phyloP scores from a whole-genome alignment of 805 yeast species.

The Sugiyamaella mastotermitis region DNA sequence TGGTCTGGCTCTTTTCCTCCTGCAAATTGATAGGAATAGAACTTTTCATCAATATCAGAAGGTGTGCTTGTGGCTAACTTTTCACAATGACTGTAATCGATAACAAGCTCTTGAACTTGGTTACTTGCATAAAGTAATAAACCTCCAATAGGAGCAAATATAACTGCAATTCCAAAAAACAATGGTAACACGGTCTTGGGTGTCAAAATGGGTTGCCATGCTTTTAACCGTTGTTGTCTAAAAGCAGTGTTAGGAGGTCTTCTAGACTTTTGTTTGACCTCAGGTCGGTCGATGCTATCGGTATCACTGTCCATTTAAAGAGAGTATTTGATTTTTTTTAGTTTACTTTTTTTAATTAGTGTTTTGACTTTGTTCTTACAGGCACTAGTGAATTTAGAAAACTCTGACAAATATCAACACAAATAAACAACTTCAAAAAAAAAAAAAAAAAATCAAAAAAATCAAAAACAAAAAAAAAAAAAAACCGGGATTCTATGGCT shows the following conservation, averaged over 20 bases:
- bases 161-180: slow-evolving; percentile 61
- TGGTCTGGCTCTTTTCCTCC: slow-evolving; percentile 31
- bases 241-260: slow-evolving; percentile 41
- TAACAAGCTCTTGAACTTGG: slow-evolving; percentile 64
- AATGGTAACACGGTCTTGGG: slow-evolving; percentile 89
- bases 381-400: no score
- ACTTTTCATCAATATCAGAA: slow-evolving; percentile 51
- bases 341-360: no score
- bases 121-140: slow-evolving; percentile 74
- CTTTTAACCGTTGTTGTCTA: slow-evolving; percentile 53
- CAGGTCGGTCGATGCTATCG: slow-evolving; percentile 26
- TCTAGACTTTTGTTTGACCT: slow-evolving; percentile 33
- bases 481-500: no score
- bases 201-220: slow-evolving; percentile 84
- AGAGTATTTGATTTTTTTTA: no score
- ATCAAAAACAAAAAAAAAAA: no score
- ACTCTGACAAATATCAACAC: no score
- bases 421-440: no score
- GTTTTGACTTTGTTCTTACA: no score
- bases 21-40: slow-evolving; percentile 49
- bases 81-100: slow-evolving; percentile 73
- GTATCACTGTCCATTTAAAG: slow-evolving; percentile 32
- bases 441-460: no score
- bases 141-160: slow-evolving; percentile 89
- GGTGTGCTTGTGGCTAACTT: slow-evolving; percentile 42